These are phyloP conservation scores for Peterozyma toletana DNA, from an alignment of 805 yeast genomes.

Conservation along the genomic window DNA sequence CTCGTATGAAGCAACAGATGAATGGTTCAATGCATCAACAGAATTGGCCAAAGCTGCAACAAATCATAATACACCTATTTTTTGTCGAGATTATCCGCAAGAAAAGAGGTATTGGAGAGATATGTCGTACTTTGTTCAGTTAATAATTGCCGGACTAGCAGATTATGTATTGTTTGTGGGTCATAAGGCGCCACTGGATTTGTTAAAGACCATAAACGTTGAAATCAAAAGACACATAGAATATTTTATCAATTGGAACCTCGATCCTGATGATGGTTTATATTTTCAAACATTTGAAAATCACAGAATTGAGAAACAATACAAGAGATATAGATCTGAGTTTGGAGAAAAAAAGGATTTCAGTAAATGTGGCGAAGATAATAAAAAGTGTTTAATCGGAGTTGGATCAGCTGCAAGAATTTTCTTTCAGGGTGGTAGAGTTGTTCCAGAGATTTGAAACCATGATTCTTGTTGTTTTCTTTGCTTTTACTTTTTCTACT, in stretches of 20 bases:
- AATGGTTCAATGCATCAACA: constrained; percentile 40
- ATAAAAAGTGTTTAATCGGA: constrained; percentile 49
- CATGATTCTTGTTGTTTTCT: not conserved
- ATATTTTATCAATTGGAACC: constrained; percentile 49
- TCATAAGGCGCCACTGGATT: constrained; percentile 24
- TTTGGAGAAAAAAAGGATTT: constrained; percentile 50
- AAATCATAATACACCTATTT: constrained; percentile 46
- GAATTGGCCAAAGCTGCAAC: constrained; percentile 53
- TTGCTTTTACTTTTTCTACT: not conserved
- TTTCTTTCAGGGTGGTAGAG: constrained; percentile 61
- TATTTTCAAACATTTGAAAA: constrained; percentile 58
- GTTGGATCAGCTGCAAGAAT: constrained; percentile 62
- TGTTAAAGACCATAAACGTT: constrained; percentile 20
- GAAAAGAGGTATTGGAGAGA: constrained; percentile 59
- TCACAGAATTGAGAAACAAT: constrained; percentile 39
- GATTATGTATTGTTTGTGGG: constrained; percentile 52
- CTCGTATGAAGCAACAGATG: constrained; percentile 38
- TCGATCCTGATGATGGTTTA: constrained; percentile 50
- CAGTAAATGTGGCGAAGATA: constrained; percentile 42
- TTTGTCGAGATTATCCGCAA: constrained; percentile 53
- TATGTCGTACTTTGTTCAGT: constrained; percentile 53
- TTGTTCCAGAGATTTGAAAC: constrained; percentile 27
- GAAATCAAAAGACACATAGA: constrained; percentile 49
- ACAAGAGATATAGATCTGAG: constrained; percentile 41
- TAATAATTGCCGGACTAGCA: constrained; percentile 60